Base-by-base conservation (phyloP, 164 flowering plant species). In the Santalum album region DNA sequence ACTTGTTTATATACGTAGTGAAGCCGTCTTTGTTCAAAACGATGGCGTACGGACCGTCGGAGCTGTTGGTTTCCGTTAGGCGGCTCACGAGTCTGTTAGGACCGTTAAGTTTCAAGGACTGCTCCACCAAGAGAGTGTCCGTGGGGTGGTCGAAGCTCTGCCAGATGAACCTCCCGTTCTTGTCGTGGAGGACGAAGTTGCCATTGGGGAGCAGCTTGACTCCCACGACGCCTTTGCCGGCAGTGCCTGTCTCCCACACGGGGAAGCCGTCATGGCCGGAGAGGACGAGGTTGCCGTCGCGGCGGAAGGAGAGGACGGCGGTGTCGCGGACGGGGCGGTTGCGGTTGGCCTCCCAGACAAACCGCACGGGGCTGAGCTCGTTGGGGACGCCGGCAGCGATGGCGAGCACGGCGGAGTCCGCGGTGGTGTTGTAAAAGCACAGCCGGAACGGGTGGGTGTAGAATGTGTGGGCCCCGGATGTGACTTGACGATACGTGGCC, bases 291-390 rank as follows among this genome's bases (percentile, higher is more conserved):
- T 74, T 71, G 0, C 78, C 78, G 35, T 70, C 62, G 0, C 20
- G 11, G 3, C 70, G 66, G 24, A 74, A 63, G 14, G 72, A 55
- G 6, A 74, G 47, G 1, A 68, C 62, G 34, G 77, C 69, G 17
- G 42, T 65, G 14, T 66, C 73, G 3, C 67, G 51, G 7, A 71
- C 75, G 0, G 73, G 73, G 20, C 45, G 44, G 21, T 39, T 53
- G 0, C 66, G 75, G 49, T 73, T 72, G 29, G 76, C 76, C 0
- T 69, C 73, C 76, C 76, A 72, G 14, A 69, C 73, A 71, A 71
- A 73, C 7, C 71, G 62, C 63, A 62, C 53, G 20, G 44, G 39
- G 25, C 65, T 32, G 18, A 52, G 36, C 21, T 20, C 25, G 27
- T 12, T 2, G 47, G 32, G 32, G 40, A 22, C 22, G 1, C 68